Evolutionary conservation across 768 basidiomycete species (phyloP).

Genomic region (Lentinus tigrinus): DNA sequence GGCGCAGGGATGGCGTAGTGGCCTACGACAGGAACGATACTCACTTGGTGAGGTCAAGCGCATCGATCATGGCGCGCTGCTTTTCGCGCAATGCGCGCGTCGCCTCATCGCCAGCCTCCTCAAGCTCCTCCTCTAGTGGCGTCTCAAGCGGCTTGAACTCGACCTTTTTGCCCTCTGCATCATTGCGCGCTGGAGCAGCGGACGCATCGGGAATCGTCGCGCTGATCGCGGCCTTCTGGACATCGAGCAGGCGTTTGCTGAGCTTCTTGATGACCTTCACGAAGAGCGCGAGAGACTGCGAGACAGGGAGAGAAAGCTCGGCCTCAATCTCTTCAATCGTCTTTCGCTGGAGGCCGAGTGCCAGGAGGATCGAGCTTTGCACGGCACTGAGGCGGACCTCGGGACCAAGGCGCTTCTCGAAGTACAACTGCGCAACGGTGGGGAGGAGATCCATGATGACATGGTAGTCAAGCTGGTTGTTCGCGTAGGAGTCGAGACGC

Average conservation of each 20-base stretch:
- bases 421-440: conserved; percentile 76
- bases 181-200: conserved; percentile 26
- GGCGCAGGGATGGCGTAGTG: too few species aligned
- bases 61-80: conserved; percentile 85
- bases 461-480: conserved; percentile 95
- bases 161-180: conserved; percentile 14
- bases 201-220: conserved; percentile 54
- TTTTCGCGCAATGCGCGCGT: conserved; percentile 55
- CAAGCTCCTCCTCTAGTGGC: conserved; percentile 32
- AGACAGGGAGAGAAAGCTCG: conserved; percentile 82
- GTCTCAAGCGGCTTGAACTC: conserved; percentile 30
- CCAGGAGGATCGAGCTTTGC: conserved; percentile 88
- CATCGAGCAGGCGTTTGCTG: conserved; percentile 66
- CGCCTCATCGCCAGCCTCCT: conserved; percentile 70
- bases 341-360: conserved; percentile 88
- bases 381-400: conserved; percentile 78
- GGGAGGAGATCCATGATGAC: conserved; percentile 93
- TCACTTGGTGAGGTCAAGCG: conserved; percentile 86
- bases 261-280: conserved; percentile 88
- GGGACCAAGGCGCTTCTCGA: conserved; percentile 67
- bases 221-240: conserved; percentile 77
- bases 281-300: conserved; percentile 87
- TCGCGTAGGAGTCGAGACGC: conserved; percentile 91
- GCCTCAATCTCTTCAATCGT: conserved; percentile 83
- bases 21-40: conserved; percentile 30